These are phyloP conservation scores for Tephrocybe rancida DNA, from an alignment of 768 basidiomycete species.

Conservation along the genomic window DNA sequence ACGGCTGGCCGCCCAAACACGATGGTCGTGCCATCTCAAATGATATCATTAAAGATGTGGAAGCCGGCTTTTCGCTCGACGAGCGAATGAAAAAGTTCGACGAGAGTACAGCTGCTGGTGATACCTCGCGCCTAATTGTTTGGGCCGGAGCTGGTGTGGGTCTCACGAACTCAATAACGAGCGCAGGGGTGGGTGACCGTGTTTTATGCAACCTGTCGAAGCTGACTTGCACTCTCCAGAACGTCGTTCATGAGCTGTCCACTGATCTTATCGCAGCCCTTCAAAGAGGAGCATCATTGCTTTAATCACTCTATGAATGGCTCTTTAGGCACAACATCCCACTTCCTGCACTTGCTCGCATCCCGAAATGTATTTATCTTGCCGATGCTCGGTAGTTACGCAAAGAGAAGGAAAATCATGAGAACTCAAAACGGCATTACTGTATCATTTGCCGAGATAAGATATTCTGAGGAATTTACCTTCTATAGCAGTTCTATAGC, in stretches of 20 bases:
- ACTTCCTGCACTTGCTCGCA: neutral
- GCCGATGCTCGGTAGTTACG: no score
- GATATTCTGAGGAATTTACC: no score
- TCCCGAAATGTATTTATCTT: no score
- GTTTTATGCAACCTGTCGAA: neutral
- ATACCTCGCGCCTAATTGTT: slow-evolving; percentile 32
- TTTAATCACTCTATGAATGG: neutral
- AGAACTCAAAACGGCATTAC: no score
- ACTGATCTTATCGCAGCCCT: slow-evolving; percentile 1
- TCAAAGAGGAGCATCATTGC: neutral
- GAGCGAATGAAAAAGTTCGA: slow-evolving; percentile 27
- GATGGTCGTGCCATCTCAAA: slow-evolving; percentile 7
- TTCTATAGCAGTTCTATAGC: no score
- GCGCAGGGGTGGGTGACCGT: neutral
- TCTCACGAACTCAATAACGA: slow-evolving; percentile 21
- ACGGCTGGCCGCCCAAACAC: slow-evolving; percentile 6
- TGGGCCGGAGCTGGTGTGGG: slow-evolving; percentile 48
- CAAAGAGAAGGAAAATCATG: no score
- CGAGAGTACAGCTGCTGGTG: slow-evolving; percentile 29
- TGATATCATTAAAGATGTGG: slow-evolving; percentile 5
- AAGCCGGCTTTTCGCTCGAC: slow-evolving; percentile 28
- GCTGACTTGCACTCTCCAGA: neutral
- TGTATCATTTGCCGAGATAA: no score
- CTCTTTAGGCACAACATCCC: neutral
- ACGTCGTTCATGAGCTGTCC: slow-evolving; percentile 1